These are phyloP conservation scores for rapeseed (Brassica napus) DNA, from an alignment of 345 rosid species.

Conservation along the genomic window Da-Ae NC_063449.1:29722001-29722500, in stretches of 20 bases:
- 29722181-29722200: constrained; percentile 17
- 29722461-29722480: background rate
- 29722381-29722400: constrained; percentile 16
- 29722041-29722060: background rate
- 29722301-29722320: background rate
- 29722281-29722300: background rate
- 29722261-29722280: background rate
- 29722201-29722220: background rate
- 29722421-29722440: background rate
- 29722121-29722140: background rate
- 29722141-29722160: background rate
- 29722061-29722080: background rate
- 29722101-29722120: background rate
- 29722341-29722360: background rate
- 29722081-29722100: background rate
- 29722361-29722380: constrained; percentile 2
- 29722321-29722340: background rate
- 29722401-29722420: background rate
- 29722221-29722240: background rate
- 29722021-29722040: background rate
- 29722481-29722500: background rate
- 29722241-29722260: background rate
- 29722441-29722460: background rate
- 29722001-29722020: background rate
- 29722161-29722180: background rate